Conservation (phyloP, 2,329 filamentous ascomycete species). For the Ascochyta viciae-villosae region DNA sequence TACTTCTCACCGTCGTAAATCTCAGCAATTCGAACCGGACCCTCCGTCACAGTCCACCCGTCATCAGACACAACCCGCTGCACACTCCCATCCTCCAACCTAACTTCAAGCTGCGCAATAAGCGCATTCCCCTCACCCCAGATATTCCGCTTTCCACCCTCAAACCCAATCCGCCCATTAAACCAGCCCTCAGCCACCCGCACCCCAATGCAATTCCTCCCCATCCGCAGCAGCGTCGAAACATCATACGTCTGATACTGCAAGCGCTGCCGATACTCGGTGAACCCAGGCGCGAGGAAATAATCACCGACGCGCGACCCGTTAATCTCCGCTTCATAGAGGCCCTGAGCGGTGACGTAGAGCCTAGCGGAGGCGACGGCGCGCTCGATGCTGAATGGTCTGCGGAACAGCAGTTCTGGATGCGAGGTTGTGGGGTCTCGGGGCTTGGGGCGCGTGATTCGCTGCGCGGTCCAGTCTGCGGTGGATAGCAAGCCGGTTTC, state of each 20-base stretch:
- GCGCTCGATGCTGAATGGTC: too few species aligned
- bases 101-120: too few species aligned
- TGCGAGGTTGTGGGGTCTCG: too few species aligned
- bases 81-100: too few species aligned
- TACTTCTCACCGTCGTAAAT: too few species aligned
- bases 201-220: neutral
- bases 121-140: too few species aligned
- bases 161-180: neutral
- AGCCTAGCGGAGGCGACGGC: neutral
- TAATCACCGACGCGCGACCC: neutral
- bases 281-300: neutral
- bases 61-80: too few species aligned
- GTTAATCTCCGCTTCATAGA: neutral
- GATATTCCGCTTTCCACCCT: neutral
- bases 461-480: neutral
- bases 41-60: too few species aligned
- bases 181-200: conserved; percentile 5
- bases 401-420: too few species aligned
- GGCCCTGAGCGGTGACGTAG: neutral
- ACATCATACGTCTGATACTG: neutral
- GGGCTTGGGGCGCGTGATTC: too few species aligned
- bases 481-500: neutral
- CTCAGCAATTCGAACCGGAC: too few species aligned
- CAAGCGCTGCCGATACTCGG: neutral
- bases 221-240: neutral